Percentiles rank a stretch among this genome's conserved stretches.
phyloP scores from a whole-genome alignment of 345 rosid genomes.

The Salix suchowensis region DNA sequence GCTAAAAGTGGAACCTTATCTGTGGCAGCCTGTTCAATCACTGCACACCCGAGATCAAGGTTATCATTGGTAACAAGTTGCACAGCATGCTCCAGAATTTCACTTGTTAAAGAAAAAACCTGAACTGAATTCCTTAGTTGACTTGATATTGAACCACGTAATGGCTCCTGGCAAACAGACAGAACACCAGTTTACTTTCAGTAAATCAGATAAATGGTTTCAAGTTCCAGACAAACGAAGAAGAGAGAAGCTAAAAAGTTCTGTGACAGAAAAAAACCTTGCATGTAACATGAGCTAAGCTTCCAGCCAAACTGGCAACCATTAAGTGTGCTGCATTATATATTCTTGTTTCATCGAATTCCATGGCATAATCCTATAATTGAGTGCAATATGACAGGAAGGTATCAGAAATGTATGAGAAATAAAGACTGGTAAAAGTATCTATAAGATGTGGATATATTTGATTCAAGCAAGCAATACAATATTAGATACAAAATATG shows the following conservation, averaged over 20 bases:
- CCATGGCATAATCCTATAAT: slow-evolving; percentile 81
- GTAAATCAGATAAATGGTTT: background rate
- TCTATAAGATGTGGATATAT: background rate
- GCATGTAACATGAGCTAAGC: slow-evolving; percentile 99
- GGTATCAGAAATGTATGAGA: background rate
- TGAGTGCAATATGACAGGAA: background rate
- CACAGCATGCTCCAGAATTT: slow-evolving; percentile 83
- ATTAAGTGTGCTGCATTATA: slow-evolving; percentile 92
- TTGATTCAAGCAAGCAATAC: background rate
- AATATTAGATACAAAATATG: background rate
- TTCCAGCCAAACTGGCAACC: slow-evolving; percentile 99
- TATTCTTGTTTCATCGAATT: slow-evolving; percentile 83
- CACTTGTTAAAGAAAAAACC: slow-evolving; percentile 56
- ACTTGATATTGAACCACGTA: slow-evolving; percentile 81
- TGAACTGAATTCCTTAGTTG: slow-evolving; percentile 77
- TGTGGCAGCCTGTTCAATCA: slow-evolving; percentile 94
- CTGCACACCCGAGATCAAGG: slow-evolving; percentile 99
- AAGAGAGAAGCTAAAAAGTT: background rate
- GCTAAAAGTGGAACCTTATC: slow-evolving; percentile 55
- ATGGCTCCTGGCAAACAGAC: slow-evolving; percentile 61
- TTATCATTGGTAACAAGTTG: slow-evolving; percentile 96
- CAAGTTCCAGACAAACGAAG: background rate
- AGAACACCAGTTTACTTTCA: background rate
- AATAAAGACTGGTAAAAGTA: background rate
- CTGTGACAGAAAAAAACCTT: slow-evolving; percentile 47